A percentile compares a stretch with the other conserved stretches of the same genome.
phyloP scores from a whole-genome alignment of 2,329 filamentous ascomycete genomes.

The Fusarium pseudograminearum region DNA sequence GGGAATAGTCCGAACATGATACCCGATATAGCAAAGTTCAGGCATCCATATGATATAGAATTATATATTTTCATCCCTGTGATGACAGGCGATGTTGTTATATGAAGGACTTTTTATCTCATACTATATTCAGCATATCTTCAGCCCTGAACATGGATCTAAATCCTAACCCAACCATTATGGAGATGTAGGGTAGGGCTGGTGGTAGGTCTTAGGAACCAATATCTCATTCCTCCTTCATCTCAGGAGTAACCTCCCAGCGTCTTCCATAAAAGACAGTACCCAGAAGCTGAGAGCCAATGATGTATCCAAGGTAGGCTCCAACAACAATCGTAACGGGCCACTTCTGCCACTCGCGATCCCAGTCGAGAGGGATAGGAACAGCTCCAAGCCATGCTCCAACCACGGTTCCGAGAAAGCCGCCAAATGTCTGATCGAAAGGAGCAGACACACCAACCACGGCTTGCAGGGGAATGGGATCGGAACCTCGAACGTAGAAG shows the following conservation, averaged over 20 bases:
- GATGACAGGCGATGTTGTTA: not conserved
- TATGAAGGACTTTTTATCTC: not conserved
- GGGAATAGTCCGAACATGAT: not conserved
- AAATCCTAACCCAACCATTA: not conserved
- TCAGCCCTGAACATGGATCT: not conserved
- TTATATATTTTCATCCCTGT: conserved; percentile 4
- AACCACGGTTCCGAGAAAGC: conserved; percentile 78
- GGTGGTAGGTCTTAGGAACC: not conserved
- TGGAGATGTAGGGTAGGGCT: not conserved
- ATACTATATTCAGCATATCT: not conserved
- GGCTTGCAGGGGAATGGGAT: conserved; percentile 75
- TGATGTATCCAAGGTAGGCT: conserved; percentile 79
- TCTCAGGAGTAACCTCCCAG: conserved; percentile 47
- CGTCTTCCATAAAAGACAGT: conserved; percentile 61
- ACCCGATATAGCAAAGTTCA: not conserved
- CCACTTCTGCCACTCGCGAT: conserved; percentile 99
- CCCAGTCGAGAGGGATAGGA: conserved; percentile 97
- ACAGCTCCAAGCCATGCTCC: conserved; percentile 95
- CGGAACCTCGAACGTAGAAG: conserved; percentile 87
- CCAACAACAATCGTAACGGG: conserved; percentile 91
- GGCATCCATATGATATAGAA: not conserved
- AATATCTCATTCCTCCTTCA: conserved; percentile 48
- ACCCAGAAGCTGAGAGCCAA: conserved; percentile 75
- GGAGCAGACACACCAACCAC: conserved; percentile 76
- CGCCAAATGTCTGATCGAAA: conserved; percentile 87